Evolutionary conservation across 768 basidiomycete species (phyloP).

Genomic region (Boletus reticuloceps): DNA sequence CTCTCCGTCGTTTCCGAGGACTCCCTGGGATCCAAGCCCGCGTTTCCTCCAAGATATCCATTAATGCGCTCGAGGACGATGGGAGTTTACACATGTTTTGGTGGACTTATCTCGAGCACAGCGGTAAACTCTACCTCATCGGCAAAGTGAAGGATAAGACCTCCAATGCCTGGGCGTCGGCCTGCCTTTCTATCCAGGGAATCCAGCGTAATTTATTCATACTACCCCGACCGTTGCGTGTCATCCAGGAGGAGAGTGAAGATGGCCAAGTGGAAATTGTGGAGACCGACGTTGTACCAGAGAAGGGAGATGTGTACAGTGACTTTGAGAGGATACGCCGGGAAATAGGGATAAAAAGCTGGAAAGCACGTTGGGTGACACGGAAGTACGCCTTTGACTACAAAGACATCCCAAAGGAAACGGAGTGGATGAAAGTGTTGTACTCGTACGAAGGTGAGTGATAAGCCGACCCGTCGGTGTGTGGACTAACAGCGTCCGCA

Average conservation of each 20-base stretch:
- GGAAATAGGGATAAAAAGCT: slow-evolving; percentile 69
- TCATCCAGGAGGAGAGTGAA: slow-evolving; percentile 37
- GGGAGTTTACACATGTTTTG: slow-evolving; percentile 91
- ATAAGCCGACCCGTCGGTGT: not conserved
- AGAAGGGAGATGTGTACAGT: slow-evolving; percentile 64
- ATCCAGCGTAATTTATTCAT: slow-evolving; percentile 90
- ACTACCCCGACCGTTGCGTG: slow-evolving; percentile 68
- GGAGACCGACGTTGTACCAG: slow-evolving; percentile 76
- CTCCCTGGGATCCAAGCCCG: slow-evolving; percentile 44
- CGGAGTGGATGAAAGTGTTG: slow-evolving; percentile 92
- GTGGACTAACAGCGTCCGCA: slow-evolving; percentile 4
- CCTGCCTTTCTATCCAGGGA: slow-evolving; percentile 81
- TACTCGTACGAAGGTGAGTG: slow-evolving; percentile 82
- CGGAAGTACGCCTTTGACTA: slow-evolving; percentile 88
- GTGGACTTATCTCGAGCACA: slow-evolving; percentile 91
- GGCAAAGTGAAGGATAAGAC: slow-evolving; percentile 88
- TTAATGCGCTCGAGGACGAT: slow-evolving; percentile 74
- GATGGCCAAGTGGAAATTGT: slow-evolving; percentile 36
- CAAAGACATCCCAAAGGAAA: slow-evolving; percentile 71
- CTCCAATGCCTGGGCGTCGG: slow-evolving; percentile 67
- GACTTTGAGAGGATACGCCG: slow-evolving; percentile 83
- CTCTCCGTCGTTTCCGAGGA: slow-evolving; percentile 62
- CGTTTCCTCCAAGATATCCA: slow-evolving; percentile 39
- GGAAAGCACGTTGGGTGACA: slow-evolving; percentile 81
- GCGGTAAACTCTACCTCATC: slow-evolving; percentile 82